Evolutionary conservation across 83 land plant species (phyloP).

Genomic region (Picea mariana): DNA sequence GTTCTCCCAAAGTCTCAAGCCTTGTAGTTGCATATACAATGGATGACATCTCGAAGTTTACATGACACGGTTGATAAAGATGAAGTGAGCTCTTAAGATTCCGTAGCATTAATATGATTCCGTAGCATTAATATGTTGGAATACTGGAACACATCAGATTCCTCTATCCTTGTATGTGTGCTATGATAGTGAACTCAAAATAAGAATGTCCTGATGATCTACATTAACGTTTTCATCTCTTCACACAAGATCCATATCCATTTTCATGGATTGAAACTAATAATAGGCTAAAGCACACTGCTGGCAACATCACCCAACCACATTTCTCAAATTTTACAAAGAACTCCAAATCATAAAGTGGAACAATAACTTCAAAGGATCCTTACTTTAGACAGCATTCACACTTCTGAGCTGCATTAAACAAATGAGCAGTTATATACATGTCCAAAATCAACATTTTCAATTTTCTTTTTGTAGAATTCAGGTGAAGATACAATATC

Average conservation of each 20-base stretch:
- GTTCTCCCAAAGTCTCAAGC: no score
- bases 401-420: neutral
- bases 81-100: no score
- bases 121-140: no score
- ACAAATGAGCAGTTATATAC: neutral
- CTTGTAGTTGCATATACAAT: no score
- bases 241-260: neutral
- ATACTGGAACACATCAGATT: no score
- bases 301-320: neutral
- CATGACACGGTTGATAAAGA: no score
- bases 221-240: neutral
- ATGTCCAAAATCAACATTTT: conserved; percentile 1
- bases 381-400: neutral
- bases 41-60: no score
- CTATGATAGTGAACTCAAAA: neutral
- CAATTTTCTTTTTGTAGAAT: neutral
- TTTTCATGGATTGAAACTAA: neutral
- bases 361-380: neutral
- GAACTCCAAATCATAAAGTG: neutral
- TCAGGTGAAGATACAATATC: neutral
- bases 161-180: neutral
- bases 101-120: no score
- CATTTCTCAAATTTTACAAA: neutral
- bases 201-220: neutral
- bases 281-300: neutral